phyloP scores from a whole-genome alignment of 1,284 basidiomycete genomes.

The Austroboletus niveus region DNA sequence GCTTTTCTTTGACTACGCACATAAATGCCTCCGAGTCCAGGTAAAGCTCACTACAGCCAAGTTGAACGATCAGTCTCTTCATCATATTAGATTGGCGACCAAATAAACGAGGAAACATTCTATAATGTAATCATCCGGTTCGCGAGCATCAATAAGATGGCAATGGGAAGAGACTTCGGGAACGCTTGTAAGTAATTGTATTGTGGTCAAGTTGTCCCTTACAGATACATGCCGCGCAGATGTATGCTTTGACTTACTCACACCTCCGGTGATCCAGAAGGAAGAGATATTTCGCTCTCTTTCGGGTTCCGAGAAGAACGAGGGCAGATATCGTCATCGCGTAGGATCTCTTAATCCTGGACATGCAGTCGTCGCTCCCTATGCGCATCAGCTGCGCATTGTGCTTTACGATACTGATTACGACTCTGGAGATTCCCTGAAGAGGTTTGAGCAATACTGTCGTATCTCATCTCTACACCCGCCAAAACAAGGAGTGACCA shows the following conservation, averaged over 20 bases:
- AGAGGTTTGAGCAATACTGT: conserved; percentile 52
- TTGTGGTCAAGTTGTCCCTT: conserved; percentile 6
- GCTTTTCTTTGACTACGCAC: conserved; percentile 61
- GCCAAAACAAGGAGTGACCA: conserved; percentile 32
- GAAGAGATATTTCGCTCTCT: conserved; percentile 54
- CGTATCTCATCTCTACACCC: conserved; percentile 46
- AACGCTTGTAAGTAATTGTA: conserved; percentile 36
- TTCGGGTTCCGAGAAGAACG: conserved; percentile 40
- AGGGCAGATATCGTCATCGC: conserved; percentile 46
- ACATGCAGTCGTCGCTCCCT: conserved; percentile 57
- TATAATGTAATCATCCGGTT: conserved; percentile 54
- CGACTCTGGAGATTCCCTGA: conserved; percentile 38
- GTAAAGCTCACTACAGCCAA: conserved; percentile 33
- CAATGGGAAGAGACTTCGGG: conserved; percentile 51
- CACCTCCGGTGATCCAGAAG: conserved; percentile 58
- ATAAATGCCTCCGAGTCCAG: conserved; percentile 59
- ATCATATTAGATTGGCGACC: conserved; percentile 50
- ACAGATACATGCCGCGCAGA: conserved; percentile 36
- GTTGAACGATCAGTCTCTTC: background rate
- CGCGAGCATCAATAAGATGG: conserved; percentile 57
- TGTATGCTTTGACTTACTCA: conserved; percentile 63
- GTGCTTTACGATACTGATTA: conserved; percentile 42
- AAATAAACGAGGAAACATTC: conserved; percentile 48
- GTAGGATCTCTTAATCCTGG: conserved; percentile 52
- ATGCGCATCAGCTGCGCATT: conserved; percentile 65